Evolutionary conservation across 2,329 filamentous ascomycete species (phyloP).

Genomic region (Xylaria sp.): DNA sequence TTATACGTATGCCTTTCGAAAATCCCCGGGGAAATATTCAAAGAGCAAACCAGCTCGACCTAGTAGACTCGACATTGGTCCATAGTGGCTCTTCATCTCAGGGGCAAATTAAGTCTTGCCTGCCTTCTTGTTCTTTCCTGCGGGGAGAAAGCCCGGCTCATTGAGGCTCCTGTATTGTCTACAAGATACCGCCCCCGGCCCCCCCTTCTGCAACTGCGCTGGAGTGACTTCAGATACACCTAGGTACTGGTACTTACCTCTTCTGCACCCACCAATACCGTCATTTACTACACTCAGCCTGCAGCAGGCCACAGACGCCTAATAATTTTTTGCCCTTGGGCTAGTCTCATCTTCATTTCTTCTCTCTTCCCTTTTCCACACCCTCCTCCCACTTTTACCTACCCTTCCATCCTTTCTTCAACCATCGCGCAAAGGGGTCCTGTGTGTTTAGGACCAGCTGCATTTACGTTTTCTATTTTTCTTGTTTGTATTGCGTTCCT

Average conservation of each 20-base stretch:
- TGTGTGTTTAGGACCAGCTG: slow-evolving; percentile 28
- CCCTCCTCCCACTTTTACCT: slow-evolving; percentile 20
- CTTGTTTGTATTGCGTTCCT: slow-evolving; percentile 31
- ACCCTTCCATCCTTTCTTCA: slow-evolving; percentile 20
- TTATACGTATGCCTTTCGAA: too few species aligned
- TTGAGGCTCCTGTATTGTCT: slow-evolving; percentile 10
- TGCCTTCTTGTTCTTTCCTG: background rate
- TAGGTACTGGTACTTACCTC: slow-evolving; percentile 6
- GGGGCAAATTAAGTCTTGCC: background rate
- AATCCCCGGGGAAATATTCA: too few species aligned
- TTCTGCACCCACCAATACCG: slow-evolving; percentile 25
- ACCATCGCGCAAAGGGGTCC: slow-evolving; percentile 26
- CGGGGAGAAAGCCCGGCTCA: background rate
- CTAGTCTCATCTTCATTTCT: slow-evolving; percentile 24
- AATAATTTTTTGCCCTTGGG: slow-evolving; percentile 31
- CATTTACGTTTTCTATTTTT: slow-evolving; percentile 27
- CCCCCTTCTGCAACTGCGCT: slow-evolving; percentile 7
- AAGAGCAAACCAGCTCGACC: too few species aligned
- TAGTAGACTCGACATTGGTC: too few species aligned
- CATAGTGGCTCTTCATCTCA: background rate
- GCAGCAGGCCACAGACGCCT: slow-evolving; percentile 32
- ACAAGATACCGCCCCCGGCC: too few species aligned
- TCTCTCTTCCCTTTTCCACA: slow-evolving; percentile 17
- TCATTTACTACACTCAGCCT: slow-evolving; percentile 19
- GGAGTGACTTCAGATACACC: background rate